Evolutionary conservation across 176 grass and related monocot species (phyloP), one percentile per base, ranked within the genome.

Genomic region (Otatea glauca): DNA sequence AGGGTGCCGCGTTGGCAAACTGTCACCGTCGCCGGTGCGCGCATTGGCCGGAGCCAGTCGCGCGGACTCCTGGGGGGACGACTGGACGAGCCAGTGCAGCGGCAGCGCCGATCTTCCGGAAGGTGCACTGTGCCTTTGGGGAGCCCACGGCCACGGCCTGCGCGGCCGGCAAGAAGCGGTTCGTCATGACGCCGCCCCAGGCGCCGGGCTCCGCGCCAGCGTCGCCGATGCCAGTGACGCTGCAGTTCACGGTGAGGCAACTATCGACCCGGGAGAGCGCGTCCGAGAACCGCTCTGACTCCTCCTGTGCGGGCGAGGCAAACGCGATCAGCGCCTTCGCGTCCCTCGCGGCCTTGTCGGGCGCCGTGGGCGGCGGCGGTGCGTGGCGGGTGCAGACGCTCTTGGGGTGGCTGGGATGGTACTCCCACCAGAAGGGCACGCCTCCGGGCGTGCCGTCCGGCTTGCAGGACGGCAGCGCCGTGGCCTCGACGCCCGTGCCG

Each of bases 191-290:
- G 60, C 70, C 49, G 58, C 87, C 67, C 7, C 85, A 21, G 27
- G 35, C 82, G 9, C 45, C 74, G 10, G 70, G 65, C n/a, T 43
- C 78, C 27, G 38, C 32, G 37, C 69, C 50, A n/a, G 68, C 68
- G 41, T 91, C 68, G 42, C 96, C 87, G n/a, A 95, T 79, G 65
- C 88, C 88, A 5, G 87, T 81, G 37, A 80, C 72, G 75, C 96
- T 98, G 90, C 96, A 98, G 77, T 89, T 98, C 68, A 84, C 92
- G 79, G 92, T 90, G 78, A 72, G 39, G 86, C 83, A 86, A 73
- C 93, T 95, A 42, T 95, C 93, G 4, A 78, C 83, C 9, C 85
- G 80, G 24, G 96, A 95, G 44, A 90, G 89, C 49, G 89, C 86
- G 89, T 98, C 96, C 12, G 92, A 90, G 82, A 86, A 90, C 54